Percentiles rank a stretch among this genome's conserved stretches.
These are phyloP conservation scores for Hyphopichia buzzinii DNA, from an alignment of 1,139 yeast genomes.

Conservation along the genomic window DNA sequence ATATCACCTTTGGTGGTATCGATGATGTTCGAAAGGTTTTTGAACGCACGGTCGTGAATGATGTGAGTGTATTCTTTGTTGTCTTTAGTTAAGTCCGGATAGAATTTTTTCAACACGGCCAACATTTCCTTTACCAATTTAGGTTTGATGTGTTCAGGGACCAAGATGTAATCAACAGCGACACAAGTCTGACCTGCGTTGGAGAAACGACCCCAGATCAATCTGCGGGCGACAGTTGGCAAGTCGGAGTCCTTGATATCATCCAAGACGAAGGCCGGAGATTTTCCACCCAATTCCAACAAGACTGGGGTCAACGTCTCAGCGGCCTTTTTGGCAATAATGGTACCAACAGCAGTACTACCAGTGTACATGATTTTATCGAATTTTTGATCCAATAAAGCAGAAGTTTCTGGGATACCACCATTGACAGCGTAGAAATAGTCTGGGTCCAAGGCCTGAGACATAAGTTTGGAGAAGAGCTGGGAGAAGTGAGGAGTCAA, in stretches of 20 bases:
- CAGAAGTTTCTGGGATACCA: constrained; percentile 66
- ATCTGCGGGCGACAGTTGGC: constrained; percentile 58
- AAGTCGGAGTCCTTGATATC: constrained; percentile 46
- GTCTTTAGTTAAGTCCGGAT: constrained; percentile 33
- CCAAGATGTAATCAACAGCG: constrained; percentile 78
- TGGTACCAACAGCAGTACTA: constrained; percentile 68
- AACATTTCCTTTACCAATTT: constrained; percentile 49
- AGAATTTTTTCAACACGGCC: constrained; percentile 44
- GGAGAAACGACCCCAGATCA: constrained; percentile 74
- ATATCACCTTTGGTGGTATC: constrained; percentile 55
- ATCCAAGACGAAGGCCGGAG: constrained; percentile 72
- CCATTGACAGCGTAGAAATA: constrained; percentile 70
- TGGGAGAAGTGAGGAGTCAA: constrained; percentile 61
- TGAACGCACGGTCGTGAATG: constrained; percentile 58
- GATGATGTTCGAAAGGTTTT: constrained; percentile 47
- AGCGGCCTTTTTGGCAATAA: constrained; percentile 80
- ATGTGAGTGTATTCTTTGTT: constrained; percentile 55
- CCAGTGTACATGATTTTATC: constrained; percentile 92
- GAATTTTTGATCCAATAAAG: constrained; percentile 61
- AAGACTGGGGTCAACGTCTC: constrained; percentile 76
- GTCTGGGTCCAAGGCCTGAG: constrained; percentile 52
- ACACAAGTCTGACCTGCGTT: constrained; percentile 94
- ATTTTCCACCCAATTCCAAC: constrained; percentile 91
- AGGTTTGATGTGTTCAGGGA: constrained; percentile 57
- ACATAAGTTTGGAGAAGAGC: constrained; percentile 55